These are phyloP conservation scores for Nakazawaea pomicola DNA, from an alignment of 805 yeast genomes.

Conservation along the genomic window DNA sequence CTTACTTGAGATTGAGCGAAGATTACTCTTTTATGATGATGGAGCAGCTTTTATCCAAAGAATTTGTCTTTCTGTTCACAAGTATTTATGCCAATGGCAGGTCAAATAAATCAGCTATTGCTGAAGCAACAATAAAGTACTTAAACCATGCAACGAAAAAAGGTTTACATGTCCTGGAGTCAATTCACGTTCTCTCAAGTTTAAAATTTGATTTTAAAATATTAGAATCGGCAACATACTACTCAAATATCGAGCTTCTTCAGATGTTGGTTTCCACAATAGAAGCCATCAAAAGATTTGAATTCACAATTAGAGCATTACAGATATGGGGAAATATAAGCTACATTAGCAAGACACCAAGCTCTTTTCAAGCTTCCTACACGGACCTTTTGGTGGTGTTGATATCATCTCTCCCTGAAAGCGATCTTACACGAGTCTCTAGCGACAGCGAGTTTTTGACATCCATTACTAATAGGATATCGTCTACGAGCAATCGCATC, in stretches of 20 bases:
- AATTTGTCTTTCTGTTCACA: background rate
- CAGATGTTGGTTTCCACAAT: background rate
- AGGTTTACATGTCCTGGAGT: background rate
- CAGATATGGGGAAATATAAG: constrained; percentile 6
- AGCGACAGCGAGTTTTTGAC: constrained; percentile 35
- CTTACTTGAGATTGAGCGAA: constrained; percentile 4
- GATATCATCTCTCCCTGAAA: constrained; percentile 20
- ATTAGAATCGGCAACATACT: background rate
- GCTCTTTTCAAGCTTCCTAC: constrained; percentile 37
- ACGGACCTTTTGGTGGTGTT: constrained; percentile 43
- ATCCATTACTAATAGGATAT: constrained; percentile 51
- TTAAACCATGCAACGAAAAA: background rate
- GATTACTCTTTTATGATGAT: background rate
- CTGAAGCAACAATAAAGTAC: too few relatives aligned
- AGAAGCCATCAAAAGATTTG: background rate
- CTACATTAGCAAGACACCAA: constrained; percentile 3
- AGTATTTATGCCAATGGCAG: background rate
- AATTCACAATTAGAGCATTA: background rate
- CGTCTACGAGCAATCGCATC: constrained; percentile 38
- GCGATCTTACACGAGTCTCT: constrained; percentile 26
- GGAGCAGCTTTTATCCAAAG: background rate
- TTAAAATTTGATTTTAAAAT: background rate
- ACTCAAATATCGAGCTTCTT: background rate
- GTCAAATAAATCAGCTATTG: background rate
- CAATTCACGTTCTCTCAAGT: background rate